Evolutionary conservation across 2,329 filamentous ascomycete species (phyloP).

Genomic region (Macrophomina pseudophaseolina): DNA sequence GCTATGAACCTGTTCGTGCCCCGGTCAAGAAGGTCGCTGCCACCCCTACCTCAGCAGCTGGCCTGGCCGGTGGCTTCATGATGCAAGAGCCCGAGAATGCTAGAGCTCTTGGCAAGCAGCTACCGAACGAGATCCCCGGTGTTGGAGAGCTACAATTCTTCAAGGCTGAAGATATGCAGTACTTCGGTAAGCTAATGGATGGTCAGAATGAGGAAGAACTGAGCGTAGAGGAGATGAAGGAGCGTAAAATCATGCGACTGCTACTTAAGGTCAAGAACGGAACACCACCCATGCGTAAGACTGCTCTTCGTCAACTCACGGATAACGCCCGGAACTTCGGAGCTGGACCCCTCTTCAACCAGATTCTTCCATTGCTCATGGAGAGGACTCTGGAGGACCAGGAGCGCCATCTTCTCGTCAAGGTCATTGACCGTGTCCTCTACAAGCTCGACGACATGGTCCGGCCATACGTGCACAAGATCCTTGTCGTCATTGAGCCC

Average conservation of each 20-base stretch:
- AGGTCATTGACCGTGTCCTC: conserved; percentile 97
- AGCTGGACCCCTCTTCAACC: conserved; percentile 91
- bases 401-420: conserved; percentile 96
- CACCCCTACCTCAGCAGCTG: conserved; percentile 68
- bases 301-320: conserved; percentile 92
- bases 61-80: conserved; percentile 81
- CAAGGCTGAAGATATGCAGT: conserved; percentile 98
- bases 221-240: conserved; percentile 91
- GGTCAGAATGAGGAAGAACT: conserved; percentile 89
- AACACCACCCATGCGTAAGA: conserved; percentile 98
- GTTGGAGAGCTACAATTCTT: conserved; percentile 97
- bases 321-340: conserved; percentile 97
- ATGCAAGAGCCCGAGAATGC: conserved; percentile 93
- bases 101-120: conserved; percentile 81
- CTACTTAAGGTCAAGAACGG: conserved; percentile 99
- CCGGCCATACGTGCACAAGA: conserved; percentile 96
- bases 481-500: conserved; percentile 98
- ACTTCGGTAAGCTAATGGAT: conserved; percentile 97
- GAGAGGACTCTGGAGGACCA: conserved; percentile 98
- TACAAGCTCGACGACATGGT: conserved; percentile 99
- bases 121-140: conserved; percentile 93
- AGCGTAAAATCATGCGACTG: conserved; percentile 97
- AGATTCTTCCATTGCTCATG: conserved; percentile 96
- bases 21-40: conserved; percentile 76
- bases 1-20: conserved; percentile 79